Percentiles rank a stretch among this genome's conserved stretches.
Evolutionary conservation across 2,329 filamentous ascomycete genomes (phyloP).

Genomic region (Scleromitrula shiraiana): DNA sequence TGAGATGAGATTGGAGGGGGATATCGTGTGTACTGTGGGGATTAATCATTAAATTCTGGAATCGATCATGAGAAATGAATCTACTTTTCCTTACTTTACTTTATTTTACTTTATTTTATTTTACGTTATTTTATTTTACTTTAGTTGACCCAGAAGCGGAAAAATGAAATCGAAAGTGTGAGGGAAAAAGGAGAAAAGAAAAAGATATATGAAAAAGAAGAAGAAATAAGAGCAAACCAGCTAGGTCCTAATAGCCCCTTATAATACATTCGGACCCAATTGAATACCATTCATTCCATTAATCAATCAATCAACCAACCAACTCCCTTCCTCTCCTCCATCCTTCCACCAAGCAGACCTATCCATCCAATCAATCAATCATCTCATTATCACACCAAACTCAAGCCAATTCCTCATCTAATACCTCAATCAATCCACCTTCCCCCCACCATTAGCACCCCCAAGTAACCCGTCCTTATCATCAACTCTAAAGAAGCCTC

Average conservation of each 20-base stretch:
- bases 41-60: no score
- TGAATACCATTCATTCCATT: constrained; percentile 1
- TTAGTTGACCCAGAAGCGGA: no score
- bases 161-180: no score
- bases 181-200: no score
- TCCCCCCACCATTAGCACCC: constrained; percentile 40
- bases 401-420: neutral
- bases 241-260: constrained; percentile 11
- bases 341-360: no score
- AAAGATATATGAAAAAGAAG: neutral
- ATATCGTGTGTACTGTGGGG: neutral
- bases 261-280: constrained; percentile 14
- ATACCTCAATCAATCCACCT: constrained; percentile 37
- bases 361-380: neutral
- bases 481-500: constrained; percentile 55
- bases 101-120: no score
- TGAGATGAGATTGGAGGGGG: neutral
- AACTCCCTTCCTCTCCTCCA: neutral
- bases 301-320: constrained; percentile 1
- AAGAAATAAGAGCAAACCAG: constrained; percentile 4
- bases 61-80: no score
- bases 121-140: no score
- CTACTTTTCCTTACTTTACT: no score
- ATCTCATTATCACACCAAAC: neutral
- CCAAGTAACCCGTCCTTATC: constrained; percentile 59